Conservation (phyloP, 2,329 filamentous ascomycete species). For the Scolecobasidium constrictum region DNA sequence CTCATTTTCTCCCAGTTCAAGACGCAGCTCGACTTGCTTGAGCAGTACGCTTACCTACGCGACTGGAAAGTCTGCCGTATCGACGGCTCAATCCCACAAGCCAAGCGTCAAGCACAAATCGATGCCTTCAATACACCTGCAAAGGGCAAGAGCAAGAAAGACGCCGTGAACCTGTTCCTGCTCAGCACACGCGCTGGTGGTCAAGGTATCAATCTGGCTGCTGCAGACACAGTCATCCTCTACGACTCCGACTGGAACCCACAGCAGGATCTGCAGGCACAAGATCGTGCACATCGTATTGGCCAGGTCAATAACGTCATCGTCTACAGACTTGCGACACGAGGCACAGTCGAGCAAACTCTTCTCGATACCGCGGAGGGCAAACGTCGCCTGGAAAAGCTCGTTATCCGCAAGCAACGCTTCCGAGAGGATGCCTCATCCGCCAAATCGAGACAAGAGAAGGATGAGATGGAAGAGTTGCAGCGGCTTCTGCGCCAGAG, state of each 20-base stretch:
- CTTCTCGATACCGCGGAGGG: conserved; percentile 80
- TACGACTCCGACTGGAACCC: conserved; percentile 94
- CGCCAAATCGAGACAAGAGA: conserved; percentile 15
- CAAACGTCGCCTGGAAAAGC: conserved; percentile 83
- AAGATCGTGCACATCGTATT: conserved; percentile 90
- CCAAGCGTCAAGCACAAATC: conserved; percentile 38
- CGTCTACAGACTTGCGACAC: conserved; percentile 86
- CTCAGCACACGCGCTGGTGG: conserved; percentile 86
- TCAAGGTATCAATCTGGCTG: conserved; percentile 87
- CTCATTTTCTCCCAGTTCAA: conserved; percentile 97
- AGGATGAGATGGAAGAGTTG: conserved; percentile 37
- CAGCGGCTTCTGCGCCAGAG: conserved; percentile 41
- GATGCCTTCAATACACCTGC: conserved; percentile 29
- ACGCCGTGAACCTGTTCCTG: conserved; percentile 64
- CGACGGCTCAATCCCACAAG: conserved; percentile 74
- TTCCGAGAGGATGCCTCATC: conserved; percentile 40
- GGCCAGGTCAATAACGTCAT: conserved; percentile 88
- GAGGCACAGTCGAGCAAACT: conserved; percentile 82
- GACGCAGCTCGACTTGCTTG: conserved; percentile 80
- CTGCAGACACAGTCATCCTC: conserved; percentile 83
- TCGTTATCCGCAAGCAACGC: conserved; percentile 85
- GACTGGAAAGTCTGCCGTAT: conserved; percentile 79
- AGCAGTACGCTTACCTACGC: conserved; percentile 73
- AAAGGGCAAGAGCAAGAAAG: conserved; percentile 36
- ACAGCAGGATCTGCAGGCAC: conserved; percentile 91